Evolutionary conservation across 768 basidiomycete species (phyloP).

Genomic region (Xerocomellus intermedius): DNA sequence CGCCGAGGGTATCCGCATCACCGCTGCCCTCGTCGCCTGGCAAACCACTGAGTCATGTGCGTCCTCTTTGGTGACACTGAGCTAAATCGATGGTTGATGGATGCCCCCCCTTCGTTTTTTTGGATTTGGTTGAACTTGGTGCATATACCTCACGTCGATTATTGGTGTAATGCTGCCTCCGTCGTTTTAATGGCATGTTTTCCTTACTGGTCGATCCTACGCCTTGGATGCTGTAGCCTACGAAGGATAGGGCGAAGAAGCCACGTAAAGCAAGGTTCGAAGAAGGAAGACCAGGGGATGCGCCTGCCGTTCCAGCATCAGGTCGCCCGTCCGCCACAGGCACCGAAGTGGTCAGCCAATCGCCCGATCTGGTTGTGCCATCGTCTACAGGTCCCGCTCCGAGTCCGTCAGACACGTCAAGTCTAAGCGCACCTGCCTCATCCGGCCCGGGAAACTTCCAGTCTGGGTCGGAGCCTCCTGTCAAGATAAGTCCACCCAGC

Average conservation of each 20-base stretch:
- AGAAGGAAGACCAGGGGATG: constrained; percentile 7
- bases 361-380: background rate
- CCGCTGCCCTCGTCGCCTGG: constrained; percentile 46
- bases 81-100: constrained; percentile 46
- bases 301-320: background rate
- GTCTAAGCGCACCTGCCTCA: background rate
- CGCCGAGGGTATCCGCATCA: constrained; percentile 20
- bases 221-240: constrained; percentile 49
- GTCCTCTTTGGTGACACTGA: constrained; percentile 69
- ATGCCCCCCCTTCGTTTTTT: constrained; percentile 12
- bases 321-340: background rate
- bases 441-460: constrained; percentile 1
- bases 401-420: background rate
- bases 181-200: constrained; percentile 28
- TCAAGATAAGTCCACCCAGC: constrained; percentile 4
- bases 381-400: constrained; percentile 4
- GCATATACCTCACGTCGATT: constrained; percentile 30
- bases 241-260: constrained; percentile 70
- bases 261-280: constrained; percentile 47
- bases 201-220: constrained; percentile 14
- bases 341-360: background rate
- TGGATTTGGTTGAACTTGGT: constrained; percentile 15
- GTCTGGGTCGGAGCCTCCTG: background rate
- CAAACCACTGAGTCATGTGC: constrained; percentile 82
- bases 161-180: constrained; percentile 31